These are phyloP conservation scores for Lasiodiplodia sp. DNA, from an alignment of 2,329 filamentous ascomycete genomes.

Conservation along the genomic window DNA sequence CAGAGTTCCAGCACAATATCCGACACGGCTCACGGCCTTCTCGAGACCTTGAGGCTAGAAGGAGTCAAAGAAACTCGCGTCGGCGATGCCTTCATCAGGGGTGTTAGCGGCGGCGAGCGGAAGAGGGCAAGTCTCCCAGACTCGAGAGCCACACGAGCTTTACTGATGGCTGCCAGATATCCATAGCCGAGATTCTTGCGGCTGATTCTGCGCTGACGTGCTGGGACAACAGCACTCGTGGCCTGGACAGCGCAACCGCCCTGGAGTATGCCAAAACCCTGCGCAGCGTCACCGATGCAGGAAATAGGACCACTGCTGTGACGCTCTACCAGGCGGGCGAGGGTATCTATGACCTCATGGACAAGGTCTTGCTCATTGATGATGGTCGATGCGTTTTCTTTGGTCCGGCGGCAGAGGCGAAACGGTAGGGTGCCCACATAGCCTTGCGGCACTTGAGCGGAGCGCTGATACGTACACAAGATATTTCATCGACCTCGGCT, in stretches of 20 bases:
- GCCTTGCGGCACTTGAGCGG: too few relatives aligned
- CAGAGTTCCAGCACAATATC: too few relatives aligned
- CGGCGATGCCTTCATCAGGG: constrained; percentile 70
- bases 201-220: constrained; percentile 57
- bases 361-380: too few relatives aligned
- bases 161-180: too few relatives aligned
- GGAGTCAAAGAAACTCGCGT: constrained; percentile 50
- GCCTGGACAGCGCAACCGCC: constrained; percentile 79
- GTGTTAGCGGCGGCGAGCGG: constrained; percentile 72
- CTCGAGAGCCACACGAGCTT: constrained; percentile 65
- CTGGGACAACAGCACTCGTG: constrained; percentile 72
- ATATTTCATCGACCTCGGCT: too few relatives aligned
- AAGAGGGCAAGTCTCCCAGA: constrained; percentile 61
- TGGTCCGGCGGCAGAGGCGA: too few relatives aligned
- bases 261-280: constrained; percentile 79
- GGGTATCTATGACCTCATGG: too few relatives aligned
- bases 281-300: constrained; percentile 80
- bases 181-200: constrained; percentile 46
- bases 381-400: too few relatives aligned
- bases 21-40: too few relatives aligned
- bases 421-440: too few relatives aligned
- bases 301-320: constrained; percentile 72
- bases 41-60: too few relatives aligned
- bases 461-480: too few relatives aligned
- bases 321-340: constrained; percentile 55